These are phyloP conservation scores for Podaxis pistillaris DNA, from an alignment of 768 basidiomycete genomes.

Conservation along the genomic window DNA sequence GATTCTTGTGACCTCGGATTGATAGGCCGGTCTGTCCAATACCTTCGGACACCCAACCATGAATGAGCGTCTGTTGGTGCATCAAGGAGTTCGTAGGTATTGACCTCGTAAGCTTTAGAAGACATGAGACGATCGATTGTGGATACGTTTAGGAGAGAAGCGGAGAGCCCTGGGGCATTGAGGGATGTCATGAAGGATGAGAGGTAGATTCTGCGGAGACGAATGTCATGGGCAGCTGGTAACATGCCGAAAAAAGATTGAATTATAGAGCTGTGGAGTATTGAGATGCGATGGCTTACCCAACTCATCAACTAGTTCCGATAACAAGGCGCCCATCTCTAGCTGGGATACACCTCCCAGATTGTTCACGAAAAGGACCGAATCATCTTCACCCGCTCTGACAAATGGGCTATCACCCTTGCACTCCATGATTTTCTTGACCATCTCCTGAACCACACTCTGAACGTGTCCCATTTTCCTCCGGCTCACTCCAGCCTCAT, in stretches of 20 bases:
- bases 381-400: slow-evolving; percentile 34
- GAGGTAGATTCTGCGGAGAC: slow-evolving; percentile 41
- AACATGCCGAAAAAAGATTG: not conserved
- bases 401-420: slow-evolving; percentile 6
- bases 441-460: slow-evolving; percentile 30
- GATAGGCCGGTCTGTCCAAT: slow-evolving; percentile 23
- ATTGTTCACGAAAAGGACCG: slow-evolving; percentile 53
- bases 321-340: slow-evolving; percentile 51
- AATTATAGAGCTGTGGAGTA: not conserved
- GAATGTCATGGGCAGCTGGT: slow-evolving; percentile 28
- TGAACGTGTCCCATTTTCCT: slow-evolving; percentile 34
- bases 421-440: slow-evolving; percentile 40
- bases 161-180: slow-evolving; percentile 58
- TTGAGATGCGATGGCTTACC: slow-evolving; percentile 30
- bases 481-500: slow-evolving; percentile 45
- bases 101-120: slow-evolving; percentile 8
- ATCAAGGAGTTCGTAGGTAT: slow-evolving; percentile 36
- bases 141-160: slow-evolving; percentile 50
- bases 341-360: slow-evolving; percentile 51
- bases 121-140: slow-evolving; percentile 21
- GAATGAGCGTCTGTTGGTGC: slow-evolving; percentile 40
- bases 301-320: slow-evolving; percentile 40
- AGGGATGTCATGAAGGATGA: slow-evolving; percentile 59
- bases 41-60: slow-evolving; percentile 34
- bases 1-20: not conserved